phyloP scores from a whole-genome alignment of 2,329 filamentous ascomycete species.

The Fonsecaea multimorphosa region DNA sequence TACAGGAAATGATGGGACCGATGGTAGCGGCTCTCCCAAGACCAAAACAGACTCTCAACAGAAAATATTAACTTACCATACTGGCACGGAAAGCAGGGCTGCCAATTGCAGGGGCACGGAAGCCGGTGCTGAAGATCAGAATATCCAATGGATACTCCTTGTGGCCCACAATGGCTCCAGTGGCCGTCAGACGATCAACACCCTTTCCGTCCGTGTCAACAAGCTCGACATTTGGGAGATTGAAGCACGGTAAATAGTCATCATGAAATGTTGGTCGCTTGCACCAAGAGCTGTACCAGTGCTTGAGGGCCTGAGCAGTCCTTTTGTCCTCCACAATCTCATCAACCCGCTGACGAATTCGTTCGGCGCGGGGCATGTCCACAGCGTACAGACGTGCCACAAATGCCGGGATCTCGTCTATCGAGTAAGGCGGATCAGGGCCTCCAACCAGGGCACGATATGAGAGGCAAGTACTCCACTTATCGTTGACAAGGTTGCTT shows the following conservation, averaged over 20 bases:
- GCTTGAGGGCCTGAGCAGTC: slow-evolving; percentile 60
- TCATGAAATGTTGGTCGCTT: slow-evolving; percentile 68
- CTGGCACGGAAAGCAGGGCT: slow-evolving; percentile 45
- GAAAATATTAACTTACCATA: slow-evolving; percentile 33
- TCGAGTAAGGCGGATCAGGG: not conserved
- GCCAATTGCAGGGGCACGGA: slow-evolving; percentile 35
- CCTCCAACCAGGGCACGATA: slow-evolving; percentile 13
- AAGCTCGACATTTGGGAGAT: slow-evolving; percentile 45
- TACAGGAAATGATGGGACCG: not conserved
- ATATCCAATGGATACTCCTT: slow-evolving; percentile 57
- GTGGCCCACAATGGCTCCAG: slow-evolving; percentile 55
- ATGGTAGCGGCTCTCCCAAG: not conserved
- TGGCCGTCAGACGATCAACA: slow-evolving; percentile 52
- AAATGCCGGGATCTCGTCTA: slow-evolving; percentile 8
- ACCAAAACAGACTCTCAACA: not conserved
- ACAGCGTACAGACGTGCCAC: slow-evolving; percentile 37
- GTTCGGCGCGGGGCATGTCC: slow-evolving; percentile 53
- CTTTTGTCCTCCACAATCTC: slow-evolving; percentile 57
- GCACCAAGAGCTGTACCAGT: slow-evolving; percentile 66
- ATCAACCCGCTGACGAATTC: slow-evolving; percentile 55
- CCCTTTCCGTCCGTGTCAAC: slow-evolving; percentile 60
- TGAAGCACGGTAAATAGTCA: slow-evolving; percentile 47
- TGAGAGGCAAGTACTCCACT: not conserved
- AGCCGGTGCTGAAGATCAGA: slow-evolving; percentile 57
- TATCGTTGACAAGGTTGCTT: slow-evolving; percentile 14